phyloP scores from a whole-genome alignment of 1,284 basidiomycete species.

The Sanguinoderma infundibulare region DNA sequence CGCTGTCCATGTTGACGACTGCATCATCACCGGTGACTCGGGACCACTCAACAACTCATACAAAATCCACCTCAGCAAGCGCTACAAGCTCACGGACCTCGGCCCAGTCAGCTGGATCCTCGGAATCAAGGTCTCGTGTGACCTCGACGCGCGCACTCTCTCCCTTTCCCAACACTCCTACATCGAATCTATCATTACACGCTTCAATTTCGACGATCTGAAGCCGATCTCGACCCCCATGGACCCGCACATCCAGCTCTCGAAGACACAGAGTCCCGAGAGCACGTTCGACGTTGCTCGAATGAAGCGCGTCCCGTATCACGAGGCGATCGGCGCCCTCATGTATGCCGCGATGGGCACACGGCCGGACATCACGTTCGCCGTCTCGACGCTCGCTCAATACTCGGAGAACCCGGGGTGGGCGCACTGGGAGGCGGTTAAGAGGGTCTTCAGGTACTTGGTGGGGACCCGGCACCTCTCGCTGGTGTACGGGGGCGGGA shows the following conservation, averaged over 20 bases:
- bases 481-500: neutral
- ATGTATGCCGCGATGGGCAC: slow-evolving; percentile 19
- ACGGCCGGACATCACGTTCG: slow-evolving; percentile 15
- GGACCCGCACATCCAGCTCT: slow-evolving; percentile 20
- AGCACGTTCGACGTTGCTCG: slow-evolving; percentile 3
- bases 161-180: slow-evolving; percentile 32
- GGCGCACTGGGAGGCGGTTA: no score
- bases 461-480: neutral
- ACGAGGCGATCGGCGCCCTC: slow-evolving; percentile 6
- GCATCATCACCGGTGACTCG: slow-evolving; percentile 25
- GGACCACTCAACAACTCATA: slow-evolving; percentile 20
- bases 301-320: slow-evolving; percentile 13
- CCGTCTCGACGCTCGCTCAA: slow-evolving; percentile 8
- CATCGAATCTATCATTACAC: slow-evolving; percentile 29
- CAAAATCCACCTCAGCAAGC: slow-evolving; percentile 29
- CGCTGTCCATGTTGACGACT: no score
- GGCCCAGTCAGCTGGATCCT: no score
- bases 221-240: slow-evolving; percentile 31
- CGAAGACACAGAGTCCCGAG: slow-evolving; percentile 14
- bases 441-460: slow-evolving; percentile 26
- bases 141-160: slow-evolving; percentile 27
- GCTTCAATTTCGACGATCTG: slow-evolving; percentile 31
- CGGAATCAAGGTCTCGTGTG: slow-evolving; percentile 36
- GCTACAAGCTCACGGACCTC: slow-evolving; percentile 37
- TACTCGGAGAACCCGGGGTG: no score